These are phyloP conservation scores for Arthroderma uncinatum DNA, from an alignment of 2,329 filamentous ascomycete species.

Conservation along the genomic window DNA sequence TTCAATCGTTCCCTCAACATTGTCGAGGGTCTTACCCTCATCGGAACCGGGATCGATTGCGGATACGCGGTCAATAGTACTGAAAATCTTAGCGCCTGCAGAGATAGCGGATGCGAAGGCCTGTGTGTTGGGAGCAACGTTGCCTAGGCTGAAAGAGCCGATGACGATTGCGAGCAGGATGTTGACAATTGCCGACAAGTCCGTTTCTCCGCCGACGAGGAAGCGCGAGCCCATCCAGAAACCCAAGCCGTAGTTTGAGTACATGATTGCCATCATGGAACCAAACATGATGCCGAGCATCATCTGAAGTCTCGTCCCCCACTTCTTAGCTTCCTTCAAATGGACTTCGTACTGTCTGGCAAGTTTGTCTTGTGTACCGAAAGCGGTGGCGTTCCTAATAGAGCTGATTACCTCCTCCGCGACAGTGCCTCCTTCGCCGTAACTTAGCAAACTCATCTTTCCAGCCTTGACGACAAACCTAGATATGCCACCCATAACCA, in stretches of 20 bases:
- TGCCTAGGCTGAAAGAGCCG: constrained; percentile 81
- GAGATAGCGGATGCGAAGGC: constrained; percentile 75
- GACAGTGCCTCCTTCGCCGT: constrained; percentile 73
- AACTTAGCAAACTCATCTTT: constrained; percentile 65
- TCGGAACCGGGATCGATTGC: constrained; percentile 67
- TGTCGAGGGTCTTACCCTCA: constrained; percentile 59
- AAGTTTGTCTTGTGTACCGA: constrained; percentile 87
- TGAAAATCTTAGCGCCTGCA: constrained; percentile 83
- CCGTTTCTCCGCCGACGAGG: constrained; percentile 53
- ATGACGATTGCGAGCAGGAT: constrained; percentile 88
- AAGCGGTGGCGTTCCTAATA: constrained; percentile 82
- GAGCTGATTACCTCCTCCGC: constrained; percentile 93
- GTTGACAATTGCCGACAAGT: constrained; percentile 62
- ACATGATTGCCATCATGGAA: constrained; percentile 71
- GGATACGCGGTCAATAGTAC: constrained; percentile 78
- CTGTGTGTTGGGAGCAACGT: constrained; percentile 73
- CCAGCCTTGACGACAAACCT: constrained; percentile 69
- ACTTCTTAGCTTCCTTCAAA: constrained; percentile 59
- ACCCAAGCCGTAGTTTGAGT: constrained; percentile 73
- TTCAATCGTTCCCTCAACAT: constrained; percentile 66
- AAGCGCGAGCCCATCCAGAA: constrained; percentile 82
- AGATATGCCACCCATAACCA: constrained; percentile 64
- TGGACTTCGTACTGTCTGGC: constrained; percentile 73
- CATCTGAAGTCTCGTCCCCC: constrained; percentile 64
- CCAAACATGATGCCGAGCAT: constrained; percentile 68